A percentile compares a stretch with the other conserved stretches of the same genome.
Conservation (phyloP, 179 eudicot genomes). For the Drosera spatulata region DNA sequence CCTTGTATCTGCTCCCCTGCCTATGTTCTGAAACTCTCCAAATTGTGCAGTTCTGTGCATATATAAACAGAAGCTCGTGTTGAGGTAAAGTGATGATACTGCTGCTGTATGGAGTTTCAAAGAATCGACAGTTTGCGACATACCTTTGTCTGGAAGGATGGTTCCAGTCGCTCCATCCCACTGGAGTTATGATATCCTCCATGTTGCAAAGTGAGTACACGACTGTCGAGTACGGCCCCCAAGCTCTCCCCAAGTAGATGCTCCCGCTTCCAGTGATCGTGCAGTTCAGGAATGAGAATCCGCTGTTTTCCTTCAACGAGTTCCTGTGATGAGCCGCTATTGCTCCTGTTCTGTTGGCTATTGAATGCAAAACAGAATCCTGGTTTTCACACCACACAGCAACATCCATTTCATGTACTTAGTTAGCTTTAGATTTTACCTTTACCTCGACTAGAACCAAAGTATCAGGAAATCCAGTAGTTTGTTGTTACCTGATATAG, state of each 20-base stretch:
- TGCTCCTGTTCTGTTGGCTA: constrained; percentile 46
- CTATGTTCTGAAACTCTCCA: constrained; percentile 66
- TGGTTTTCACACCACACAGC: constrained; percentile 9
- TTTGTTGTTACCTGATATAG: constrained; percentile 42
- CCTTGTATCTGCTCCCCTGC: constrained; percentile 56
- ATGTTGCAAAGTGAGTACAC: constrained; percentile 46
- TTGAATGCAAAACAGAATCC: constrained; percentile 56
- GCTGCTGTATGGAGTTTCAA: no score
- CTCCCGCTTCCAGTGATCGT: constrained; percentile 48
- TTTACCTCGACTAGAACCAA: no score
- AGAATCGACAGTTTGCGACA: no score
- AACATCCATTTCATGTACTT: not conserved
- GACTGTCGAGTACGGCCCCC: constrained; percentile 51
- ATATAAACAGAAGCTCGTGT: no score
- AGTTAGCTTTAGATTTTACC: not conserved
- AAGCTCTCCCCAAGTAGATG: constrained; percentile 58
- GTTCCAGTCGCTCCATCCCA: constrained; percentile 57
- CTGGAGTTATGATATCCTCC: constrained; percentile 28
- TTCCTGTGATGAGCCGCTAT: constrained; percentile 77
- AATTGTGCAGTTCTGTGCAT: constrained; percentile 47
- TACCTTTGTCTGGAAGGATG: constrained; percentile 27
- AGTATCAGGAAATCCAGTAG: no score
- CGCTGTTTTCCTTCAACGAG: constrained; percentile 39
- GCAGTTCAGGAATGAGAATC: constrained; percentile 72
- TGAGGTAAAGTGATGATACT: no score